These are phyloP conservation scores for Aspergillus panamensis DNA, from an alignment of 495 filamentous ascomycete genomes.

Conservation along the genomic window DNA sequence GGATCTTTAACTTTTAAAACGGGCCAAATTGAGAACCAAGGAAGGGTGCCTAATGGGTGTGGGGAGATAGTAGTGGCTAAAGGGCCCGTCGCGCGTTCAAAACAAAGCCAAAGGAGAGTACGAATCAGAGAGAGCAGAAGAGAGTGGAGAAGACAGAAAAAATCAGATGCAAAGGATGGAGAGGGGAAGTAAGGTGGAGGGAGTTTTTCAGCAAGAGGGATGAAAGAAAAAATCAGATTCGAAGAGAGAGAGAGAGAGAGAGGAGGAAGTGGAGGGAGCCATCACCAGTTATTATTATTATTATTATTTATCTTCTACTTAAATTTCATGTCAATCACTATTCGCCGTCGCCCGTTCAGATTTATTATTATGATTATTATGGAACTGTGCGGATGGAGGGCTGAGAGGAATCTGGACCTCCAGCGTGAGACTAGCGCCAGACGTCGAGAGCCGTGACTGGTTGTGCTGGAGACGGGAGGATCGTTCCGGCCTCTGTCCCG, in stretches of 20 bases:
- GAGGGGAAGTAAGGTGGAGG: neutral
- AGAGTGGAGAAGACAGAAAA: neutral
- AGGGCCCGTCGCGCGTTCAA: neutral
- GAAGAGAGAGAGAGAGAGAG: no score
- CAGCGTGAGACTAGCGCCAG: neutral
- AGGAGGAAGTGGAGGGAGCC: neutral
- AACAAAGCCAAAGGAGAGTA: neutral
- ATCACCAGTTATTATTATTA: conserved; percentile 4
- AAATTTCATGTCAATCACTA: neutral
- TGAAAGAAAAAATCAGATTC: neutral
- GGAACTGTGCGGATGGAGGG: neutral
- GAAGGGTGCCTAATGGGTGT: neutral
- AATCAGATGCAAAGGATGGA: no score
- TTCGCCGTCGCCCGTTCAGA: neutral
- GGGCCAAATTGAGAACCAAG: neutral
- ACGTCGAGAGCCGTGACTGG: conserved; percentile 2
- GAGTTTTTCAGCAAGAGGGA: neutral
- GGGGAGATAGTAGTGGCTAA: neutral
- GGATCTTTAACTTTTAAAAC: neutral
- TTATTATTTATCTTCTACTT: no score
- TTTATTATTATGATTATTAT: no score
- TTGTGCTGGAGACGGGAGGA: conserved; percentile 11
- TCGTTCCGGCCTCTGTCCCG: conserved; percentile 11
- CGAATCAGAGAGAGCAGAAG: conserved; percentile 1
- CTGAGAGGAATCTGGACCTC: conserved; percentile 4